Conservation (phyloP, 2,329 filamentous ascomycete genomes). For the Ilyonectria destructans region DNA sequence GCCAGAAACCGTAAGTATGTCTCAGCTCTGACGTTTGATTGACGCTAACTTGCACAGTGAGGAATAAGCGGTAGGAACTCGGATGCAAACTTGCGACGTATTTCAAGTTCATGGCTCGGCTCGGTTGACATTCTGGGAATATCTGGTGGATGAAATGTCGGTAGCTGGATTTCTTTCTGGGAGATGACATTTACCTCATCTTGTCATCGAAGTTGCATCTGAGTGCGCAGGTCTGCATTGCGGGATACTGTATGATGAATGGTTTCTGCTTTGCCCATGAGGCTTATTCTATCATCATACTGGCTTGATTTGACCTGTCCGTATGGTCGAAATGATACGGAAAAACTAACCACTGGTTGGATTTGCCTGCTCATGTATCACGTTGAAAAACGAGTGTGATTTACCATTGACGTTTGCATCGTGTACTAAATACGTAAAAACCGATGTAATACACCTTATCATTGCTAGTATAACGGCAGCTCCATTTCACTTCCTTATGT, state of each 20-base stretch:
- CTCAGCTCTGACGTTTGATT: too few relatives aligned
- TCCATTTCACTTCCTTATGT: too few relatives aligned
- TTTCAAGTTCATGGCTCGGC: neutral
- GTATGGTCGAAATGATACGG: neutral
- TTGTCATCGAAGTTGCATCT: too few relatives aligned
- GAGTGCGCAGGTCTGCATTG: too few relatives aligned
- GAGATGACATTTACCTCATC: too few relatives aligned
- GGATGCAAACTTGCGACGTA: neutral
- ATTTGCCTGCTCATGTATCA: too few relatives aligned
- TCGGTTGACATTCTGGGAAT: neutral
- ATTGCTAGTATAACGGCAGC: too few relatives aligned
- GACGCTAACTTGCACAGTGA: neutral
- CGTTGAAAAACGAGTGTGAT: neutral
- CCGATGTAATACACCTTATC: too few relatives aligned
- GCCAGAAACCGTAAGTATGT: constrained; percentile 19
- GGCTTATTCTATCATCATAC: too few relatives aligned
- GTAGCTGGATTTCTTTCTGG: neutral
- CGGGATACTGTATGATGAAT: too few relatives aligned
- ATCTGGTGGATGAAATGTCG: neutral
- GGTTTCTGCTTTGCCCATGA: too few relatives aligned
- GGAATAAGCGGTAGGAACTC: neutral
- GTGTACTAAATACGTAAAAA: neutral
- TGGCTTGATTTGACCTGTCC: too few relatives aligned
- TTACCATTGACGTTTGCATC: neutral
- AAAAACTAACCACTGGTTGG: neutral